Evolutionary conservation across 2,329 filamentous ascomycete genomes (phyloP).

Genomic region (Emmonsia crescens): DNA sequence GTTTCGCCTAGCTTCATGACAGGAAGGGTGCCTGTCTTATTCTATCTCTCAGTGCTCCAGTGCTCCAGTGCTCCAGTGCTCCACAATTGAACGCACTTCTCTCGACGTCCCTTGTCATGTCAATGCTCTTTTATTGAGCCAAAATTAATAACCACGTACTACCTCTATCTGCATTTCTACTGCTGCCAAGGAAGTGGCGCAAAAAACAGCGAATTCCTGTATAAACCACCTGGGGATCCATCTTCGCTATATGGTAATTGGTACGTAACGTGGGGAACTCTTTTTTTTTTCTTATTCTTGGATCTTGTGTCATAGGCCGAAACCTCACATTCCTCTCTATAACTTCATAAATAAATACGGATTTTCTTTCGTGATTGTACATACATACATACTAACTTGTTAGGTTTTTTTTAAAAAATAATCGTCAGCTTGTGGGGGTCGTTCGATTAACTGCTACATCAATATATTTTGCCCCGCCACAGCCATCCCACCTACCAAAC

Average conservation of each 20-base stretch:
- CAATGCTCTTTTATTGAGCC: background rate
- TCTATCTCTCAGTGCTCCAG: background rate
- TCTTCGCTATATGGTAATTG: background rate
- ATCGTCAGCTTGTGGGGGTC: background rate
- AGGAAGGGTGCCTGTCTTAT: background rate
- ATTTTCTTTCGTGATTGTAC: background rate
- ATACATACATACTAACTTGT: background rate
- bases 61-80: too few relatives aligned
- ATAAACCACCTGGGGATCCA: background rate
- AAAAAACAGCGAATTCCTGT: background rate
- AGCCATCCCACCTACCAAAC: background rate
- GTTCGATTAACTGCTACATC: background rate
- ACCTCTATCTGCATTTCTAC: background rate
- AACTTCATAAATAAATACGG: background rate
- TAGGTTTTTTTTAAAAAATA: too few relatives aligned
- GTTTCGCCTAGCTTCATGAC: background rate
- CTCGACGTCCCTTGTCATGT: background rate
- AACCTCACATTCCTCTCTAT: background rate
- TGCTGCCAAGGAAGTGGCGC: constrained; percentile 2
- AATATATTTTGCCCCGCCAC: background rate
- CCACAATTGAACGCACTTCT: too few relatives aligned
- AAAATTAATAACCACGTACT: background rate
- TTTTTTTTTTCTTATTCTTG: background rate
- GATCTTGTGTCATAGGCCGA: background rate
- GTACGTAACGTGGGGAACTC: background rate